Base-by-base conservation (phyloP, 2,329 filamentous ascomycete species). In the Hirsutella rhossiliensis region DNA sequence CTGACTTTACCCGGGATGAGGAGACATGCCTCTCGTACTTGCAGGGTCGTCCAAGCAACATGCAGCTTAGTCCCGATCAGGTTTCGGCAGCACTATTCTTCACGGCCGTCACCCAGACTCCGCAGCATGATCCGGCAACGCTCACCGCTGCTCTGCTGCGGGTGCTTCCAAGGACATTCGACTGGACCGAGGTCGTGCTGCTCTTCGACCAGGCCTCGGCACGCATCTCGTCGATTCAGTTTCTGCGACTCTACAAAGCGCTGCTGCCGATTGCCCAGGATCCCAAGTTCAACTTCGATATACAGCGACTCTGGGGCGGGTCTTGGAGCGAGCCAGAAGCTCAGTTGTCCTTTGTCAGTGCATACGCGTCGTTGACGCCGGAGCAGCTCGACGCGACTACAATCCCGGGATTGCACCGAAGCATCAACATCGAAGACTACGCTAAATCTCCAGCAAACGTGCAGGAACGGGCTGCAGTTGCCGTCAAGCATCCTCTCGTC, bases 341-440 rank as follows among this genome's bases (percentile, higher is more conserved):
- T 0, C 90, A 97, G 51, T 69, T 98, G 31, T 94, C 89, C n/a
- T 96, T 97, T 59, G 78, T 97, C 43, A 83, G 84, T 50, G 88
- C 88, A 17, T 96, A 90, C 59, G 73, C 90, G 19, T 85, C 84
- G 4, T 75, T 89, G 45, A 77, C 76, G 12, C 75, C 82, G 0
- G 77, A 86, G 27, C 78, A 89, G 54, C 73, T 95, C 23, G 88
- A 97, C 59, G 84, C 87, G 3, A 84, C 81, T 12, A 84, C 84
- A 31, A 92, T 97, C 46, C 90, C 88, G 1, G 79, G 83, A 30
- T 73, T 97, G 31, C 78, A 85, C 45, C 75, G 80, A 20, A 87
- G 87, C 3, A 94, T 96, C 58, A 78, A 80, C 2, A 55, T 76
- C 3, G 69, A 76, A 4, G 71, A 75, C 6, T 79, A 78, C 48